A percentile compares a stretch with the other conserved stretches of the same genome.
These are phyloP conservation scores for Cynanchum wilfordii DNA, from an alignment of 257 asterid species.

Conservation along the genomic window DNA sequence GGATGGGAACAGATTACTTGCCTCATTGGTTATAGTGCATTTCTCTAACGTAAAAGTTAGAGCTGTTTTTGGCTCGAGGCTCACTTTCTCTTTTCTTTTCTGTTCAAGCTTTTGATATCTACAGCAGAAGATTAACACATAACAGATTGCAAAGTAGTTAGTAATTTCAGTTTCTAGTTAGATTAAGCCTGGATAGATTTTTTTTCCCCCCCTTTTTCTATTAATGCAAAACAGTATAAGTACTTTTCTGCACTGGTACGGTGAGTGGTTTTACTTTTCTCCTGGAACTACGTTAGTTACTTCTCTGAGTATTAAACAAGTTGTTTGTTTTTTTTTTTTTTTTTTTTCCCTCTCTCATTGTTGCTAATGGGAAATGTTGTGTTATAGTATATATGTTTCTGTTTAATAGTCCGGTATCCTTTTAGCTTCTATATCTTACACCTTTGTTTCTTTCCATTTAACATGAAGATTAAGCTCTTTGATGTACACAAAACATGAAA, in stretches of 20 bases:
- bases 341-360: background rate
- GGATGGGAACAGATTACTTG: background rate
- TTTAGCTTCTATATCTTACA: background rate
- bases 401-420: background rate
- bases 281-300: background rate
- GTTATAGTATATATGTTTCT: background rate
- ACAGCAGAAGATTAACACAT: background rate
- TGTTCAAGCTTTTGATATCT: background rate
- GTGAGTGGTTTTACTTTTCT: background rate
- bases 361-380: too few species aligned
- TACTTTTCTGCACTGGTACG: too few species aligned
- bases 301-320: background rate
- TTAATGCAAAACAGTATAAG: too few species aligned
- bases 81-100: background rate
- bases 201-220: too few species aligned
- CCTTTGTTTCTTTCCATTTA: conserved; percentile 17
- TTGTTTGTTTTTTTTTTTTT: too few species aligned
- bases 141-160: background rate
- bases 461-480: conserved; percentile 39
- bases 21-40: background rate
- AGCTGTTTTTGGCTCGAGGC: background rate
- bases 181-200: background rate
- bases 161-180: background rate
- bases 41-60: background rate
- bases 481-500: conserved; percentile 76